phyloP scores from a whole-genome alignment of 2,329 filamentous ascomycete species.

The Colletotrichum lindemuthianum region DNA sequence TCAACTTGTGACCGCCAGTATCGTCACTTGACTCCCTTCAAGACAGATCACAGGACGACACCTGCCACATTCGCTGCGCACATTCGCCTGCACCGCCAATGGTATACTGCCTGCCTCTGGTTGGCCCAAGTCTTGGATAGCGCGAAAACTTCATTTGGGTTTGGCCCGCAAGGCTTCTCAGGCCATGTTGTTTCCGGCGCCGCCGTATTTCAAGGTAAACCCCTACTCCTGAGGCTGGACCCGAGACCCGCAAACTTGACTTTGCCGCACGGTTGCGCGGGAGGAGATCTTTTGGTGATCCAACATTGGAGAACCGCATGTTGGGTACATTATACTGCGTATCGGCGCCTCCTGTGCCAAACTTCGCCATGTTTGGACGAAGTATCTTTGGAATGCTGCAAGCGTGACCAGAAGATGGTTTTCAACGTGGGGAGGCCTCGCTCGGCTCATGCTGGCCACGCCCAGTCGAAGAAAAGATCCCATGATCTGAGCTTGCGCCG shows the following conservation, averaged over 20 bases:
- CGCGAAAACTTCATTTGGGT: not conserved
- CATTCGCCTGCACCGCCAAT: too few species aligned
- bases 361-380: not conserved
- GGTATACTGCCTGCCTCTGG: too few species aligned
- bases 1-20: conserved; percentile 19
- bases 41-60: conserved; percentile 16
- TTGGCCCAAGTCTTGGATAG: not conserved
- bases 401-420: too few species aligned
- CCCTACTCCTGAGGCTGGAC: conserved; percentile 19
- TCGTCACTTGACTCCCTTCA: conserved; percentile 25
- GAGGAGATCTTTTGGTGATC: conserved; percentile 14
- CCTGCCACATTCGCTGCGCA: not conserved
- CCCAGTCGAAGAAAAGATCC: too few species aligned
- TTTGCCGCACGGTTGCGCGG: conserved; percentile 23
- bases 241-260: conserved; percentile 20
- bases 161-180: conserved; percentile 19
- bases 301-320: too few species aligned
- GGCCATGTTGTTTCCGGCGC: conserved; percentile 21
- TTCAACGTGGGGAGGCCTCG: too few species aligned
- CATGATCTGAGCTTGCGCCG: not conserved
- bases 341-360: not conserved
- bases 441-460: too few species aligned
- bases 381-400: too few species aligned
- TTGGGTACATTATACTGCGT: not conserved
- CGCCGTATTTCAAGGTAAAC: conserved; percentile 21